Percentiles rank a stretch among this genome's conserved stretches.
Evolutionary conservation across 225 moss, liverwort and hornwort genomes (phyloP).

Genomic region (Takakia lepidozioides): DNA sequence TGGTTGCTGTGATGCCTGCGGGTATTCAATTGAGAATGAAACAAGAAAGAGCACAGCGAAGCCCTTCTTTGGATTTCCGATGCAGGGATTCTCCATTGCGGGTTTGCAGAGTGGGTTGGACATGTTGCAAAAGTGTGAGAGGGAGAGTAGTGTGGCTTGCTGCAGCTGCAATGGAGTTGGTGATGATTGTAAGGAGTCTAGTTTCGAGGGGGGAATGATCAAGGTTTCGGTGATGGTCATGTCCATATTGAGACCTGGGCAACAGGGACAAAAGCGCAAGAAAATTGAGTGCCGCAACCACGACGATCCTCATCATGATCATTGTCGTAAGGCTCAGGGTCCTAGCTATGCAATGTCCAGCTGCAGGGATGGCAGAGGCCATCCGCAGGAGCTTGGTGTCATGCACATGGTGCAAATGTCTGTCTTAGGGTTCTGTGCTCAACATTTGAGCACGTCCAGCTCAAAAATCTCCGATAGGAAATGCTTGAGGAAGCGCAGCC

Average conservation of each 20-base stretch:
- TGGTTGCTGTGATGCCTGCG: constrained; percentile 17
- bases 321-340: constrained; percentile 4
- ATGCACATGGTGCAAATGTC: constrained; percentile 35
- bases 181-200: constrained; percentile 11
- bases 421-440: constrained; percentile 42
- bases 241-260: constrained; percentile 27
- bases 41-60: constrained; percentile 7
- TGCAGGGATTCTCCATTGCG: constrained; percentile 25
- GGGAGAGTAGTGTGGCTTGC: constrained; percentile 4
- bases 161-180: constrained; percentile 10
- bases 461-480: constrained; percentile 6
- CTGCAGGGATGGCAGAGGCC: no score
- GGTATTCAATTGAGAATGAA: constrained; percentile 14
- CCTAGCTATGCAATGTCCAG: neutral
- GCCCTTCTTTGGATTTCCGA: constrained; percentile 13
- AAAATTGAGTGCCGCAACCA: neutral
- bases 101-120: constrained; percentile 9
- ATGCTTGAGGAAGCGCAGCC: constrained; percentile 32
- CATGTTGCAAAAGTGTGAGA: constrained; percentile 8
- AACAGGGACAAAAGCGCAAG: constrained; percentile 18
- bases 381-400: no score
- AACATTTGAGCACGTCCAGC: constrained; percentile 15
- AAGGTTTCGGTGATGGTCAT: constrained; percentile 40
- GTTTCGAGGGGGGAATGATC: constrained; percentile 1
- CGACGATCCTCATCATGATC: constrained; percentile 4